Conservation (phyloP, 768 basidiomycete species). For the Serendipita sp. region DNA sequence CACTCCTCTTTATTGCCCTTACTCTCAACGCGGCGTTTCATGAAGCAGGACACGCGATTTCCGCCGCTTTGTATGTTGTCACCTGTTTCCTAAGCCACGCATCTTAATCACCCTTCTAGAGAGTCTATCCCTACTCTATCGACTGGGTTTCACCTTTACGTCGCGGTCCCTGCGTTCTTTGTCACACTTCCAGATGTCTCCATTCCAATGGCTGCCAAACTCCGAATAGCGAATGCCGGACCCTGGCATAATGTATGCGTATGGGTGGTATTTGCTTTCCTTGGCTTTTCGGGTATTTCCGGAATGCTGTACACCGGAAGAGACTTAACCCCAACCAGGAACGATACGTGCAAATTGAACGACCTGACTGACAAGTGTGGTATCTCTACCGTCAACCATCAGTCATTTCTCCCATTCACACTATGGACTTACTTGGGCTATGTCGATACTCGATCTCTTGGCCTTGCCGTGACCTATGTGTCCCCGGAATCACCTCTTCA, state of each 20-base stretch:
- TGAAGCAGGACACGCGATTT: constrained; percentile 64
- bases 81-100: not conserved
- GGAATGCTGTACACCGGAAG: not conserved
- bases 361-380: not conserved
- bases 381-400: not conserved
- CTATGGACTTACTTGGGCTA: not conserved
- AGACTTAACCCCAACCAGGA: not conserved
- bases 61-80: constrained; percentile 51
- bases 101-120: constrained; percentile 23
- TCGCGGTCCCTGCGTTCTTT: constrained; percentile 59
- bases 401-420: not conserved
- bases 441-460: not conserved
- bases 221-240: constrained; percentile 57
- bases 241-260: constrained; percentile 63
- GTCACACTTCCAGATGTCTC: constrained; percentile 39
- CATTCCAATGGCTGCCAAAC: constrained; percentile 27
- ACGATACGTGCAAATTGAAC: not conserved
- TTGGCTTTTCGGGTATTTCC: constrained; percentile 9
- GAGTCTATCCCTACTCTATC: constrained; percentile 47
- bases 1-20: constrained; percentile 45
- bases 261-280: constrained; percentile 23
- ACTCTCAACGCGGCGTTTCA: constrained; percentile 55
- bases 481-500: constrained; percentile 40
- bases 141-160: constrained; percentile 43
- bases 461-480: not conserved